Conservation (phyloP, 176 grass and related monocot genomes). For the Puccinellia tenuiflora region DNA sequence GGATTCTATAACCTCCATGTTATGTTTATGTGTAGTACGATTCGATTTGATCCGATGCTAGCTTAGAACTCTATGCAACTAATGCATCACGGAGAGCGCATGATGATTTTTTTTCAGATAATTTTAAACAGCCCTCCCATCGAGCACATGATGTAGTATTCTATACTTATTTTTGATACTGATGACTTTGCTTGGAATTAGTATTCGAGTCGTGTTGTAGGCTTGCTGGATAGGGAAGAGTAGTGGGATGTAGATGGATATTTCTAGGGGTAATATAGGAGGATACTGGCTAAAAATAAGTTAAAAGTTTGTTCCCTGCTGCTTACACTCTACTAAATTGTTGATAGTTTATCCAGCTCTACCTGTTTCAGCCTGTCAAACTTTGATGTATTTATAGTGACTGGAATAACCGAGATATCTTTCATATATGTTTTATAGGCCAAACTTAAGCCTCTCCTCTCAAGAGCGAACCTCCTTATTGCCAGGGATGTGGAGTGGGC, state of each 20-base stretch:
- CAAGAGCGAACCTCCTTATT: constrained; percentile 74
- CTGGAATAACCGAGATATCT: background rate
- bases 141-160: background rate
- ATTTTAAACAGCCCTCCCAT: background rate
- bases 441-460: constrained; percentile 63
- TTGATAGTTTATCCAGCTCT: background rate
- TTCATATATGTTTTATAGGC: constrained; percentile 36
- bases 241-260: background rate
- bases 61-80: background rate
- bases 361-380: background rate
- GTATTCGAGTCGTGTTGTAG: background rate
- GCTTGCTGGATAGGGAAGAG: background rate
- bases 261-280: background rate
- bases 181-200: background rate
- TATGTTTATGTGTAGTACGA: background rate
- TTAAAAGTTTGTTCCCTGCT: background rate
- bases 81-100: background rate
- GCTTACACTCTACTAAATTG: background rate
- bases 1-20: background rate
- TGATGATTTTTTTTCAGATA: background rate
- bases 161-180: background rate
- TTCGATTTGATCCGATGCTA: background rate
- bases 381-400: background rate
- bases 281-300: background rate
- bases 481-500: constrained; percentile 97